Base-by-base conservation (phyloP, 2,329 filamentous ascomycete genomes). In the Blastomyces gilchristii region DNA sequence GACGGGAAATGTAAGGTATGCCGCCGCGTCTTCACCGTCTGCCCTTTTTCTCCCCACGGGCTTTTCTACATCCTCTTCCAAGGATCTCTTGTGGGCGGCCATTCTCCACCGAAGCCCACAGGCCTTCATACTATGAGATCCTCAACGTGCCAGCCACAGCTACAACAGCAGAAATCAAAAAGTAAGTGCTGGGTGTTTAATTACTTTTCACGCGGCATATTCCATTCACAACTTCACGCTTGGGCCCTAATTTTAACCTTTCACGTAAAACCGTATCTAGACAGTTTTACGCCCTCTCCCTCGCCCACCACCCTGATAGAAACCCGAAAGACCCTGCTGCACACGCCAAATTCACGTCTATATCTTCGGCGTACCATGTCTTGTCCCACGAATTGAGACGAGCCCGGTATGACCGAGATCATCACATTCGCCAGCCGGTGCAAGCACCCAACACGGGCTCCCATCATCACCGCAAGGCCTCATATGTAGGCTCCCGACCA, bases 221-320 rank as follows among this genome's bases (percentile, higher is more conserved):
- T 3, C 12, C 8, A 22, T 2, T 18, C 12, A 28, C 12, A 25
- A 12, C 12, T 9, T 14, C 22, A 43, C 7, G 2, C 25, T 52
- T 28, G 12, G 43, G 16, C 12, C 22, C 12, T 18, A 16, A 11
- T 2, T 45, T 14, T 59, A 31, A 59, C 41, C 41, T 34, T 16
- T 11, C 22, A 9, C 22, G 0, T 22, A 22, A 12, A 12, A 28
- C 22, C 57, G 12, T 16, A 31, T 58, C 58, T 18, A 80, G 78
- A 68, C 78, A 85, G 73, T 99, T 97, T 83, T 97, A 97, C 82
- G 77, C 83, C 65, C 89, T 97, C 74, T 96, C 91, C 72, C 96
- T 97, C 77, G 79, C 83, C 62, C 88, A 96, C 82, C 94, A 99
- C 76, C 94, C 94, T 0, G 94, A 99, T 81, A 86, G 87, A 73